Evolutionary conservation across 2,329 filamentous ascomycete genomes (phyloP).

Genomic region (Passalora sequoiae): DNA sequence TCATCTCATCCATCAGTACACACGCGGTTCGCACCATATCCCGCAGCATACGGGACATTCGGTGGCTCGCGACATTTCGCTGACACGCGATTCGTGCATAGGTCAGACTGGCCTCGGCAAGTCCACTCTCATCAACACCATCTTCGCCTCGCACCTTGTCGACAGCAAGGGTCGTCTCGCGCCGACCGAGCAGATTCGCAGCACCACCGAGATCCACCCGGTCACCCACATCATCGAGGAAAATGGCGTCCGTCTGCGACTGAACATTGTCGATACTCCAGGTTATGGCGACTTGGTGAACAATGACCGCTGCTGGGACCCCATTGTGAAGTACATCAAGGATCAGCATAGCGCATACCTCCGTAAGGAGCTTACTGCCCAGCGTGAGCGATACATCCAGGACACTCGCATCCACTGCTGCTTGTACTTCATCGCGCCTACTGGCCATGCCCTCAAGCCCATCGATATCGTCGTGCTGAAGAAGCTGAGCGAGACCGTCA

Average conservation of each 20-base stretch:
- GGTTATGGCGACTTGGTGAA: constrained; percentile 98
- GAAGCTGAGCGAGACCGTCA: constrained; percentile 99
- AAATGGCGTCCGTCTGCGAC: constrained; percentile 91
- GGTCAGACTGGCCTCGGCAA: constrained; percentile 98
- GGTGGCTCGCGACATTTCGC: neutral
- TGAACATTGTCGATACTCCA: constrained; percentile 98
- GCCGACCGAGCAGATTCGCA: constrained; percentile 87
- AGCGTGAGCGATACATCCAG: constrained; percentile 98
- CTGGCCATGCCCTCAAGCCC: constrained; percentile 95
- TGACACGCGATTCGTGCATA: constrained; percentile 37
- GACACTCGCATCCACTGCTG: constrained; percentile 99
- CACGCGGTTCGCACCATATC: constrained; percentile 7
- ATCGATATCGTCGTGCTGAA: constrained; percentile 99
- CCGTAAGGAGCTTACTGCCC: constrained; percentile 97
- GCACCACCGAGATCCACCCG: constrained; percentile 95
- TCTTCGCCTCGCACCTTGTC: constrained; percentile 98
- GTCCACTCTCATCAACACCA: constrained; percentile 99
- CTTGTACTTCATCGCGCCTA: constrained; percentile 98
- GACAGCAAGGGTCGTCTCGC: constrained; percentile 94
- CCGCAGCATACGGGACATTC: neutral
- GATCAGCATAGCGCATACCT: constrained; percentile 99
- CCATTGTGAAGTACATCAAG: constrained; percentile 99
- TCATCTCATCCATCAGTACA: neutral
- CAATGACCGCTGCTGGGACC: constrained; percentile 99
- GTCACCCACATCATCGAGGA: constrained; percentile 99